Evolutionary conservation across 805 yeast genomes (phyloP).

Genomic region (Metschnikowia rubicola): DNA sequence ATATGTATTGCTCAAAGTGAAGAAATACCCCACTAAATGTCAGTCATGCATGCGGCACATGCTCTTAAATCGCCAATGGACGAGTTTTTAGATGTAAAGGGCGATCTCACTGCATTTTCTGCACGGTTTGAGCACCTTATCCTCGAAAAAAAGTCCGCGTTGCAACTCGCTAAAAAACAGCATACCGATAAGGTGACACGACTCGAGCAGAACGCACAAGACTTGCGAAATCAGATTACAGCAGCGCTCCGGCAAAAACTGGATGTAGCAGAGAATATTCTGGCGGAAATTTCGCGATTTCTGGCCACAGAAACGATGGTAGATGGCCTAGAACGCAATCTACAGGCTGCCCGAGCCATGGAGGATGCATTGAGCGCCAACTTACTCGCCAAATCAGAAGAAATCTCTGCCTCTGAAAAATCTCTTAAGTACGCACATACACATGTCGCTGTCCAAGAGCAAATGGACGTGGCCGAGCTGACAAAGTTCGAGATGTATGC

Average conservation of each 20-base stretch:
- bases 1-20: background rate
- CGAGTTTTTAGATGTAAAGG: constrained; percentile 35
- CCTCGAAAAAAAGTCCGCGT: constrained; percentile 28
- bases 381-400: constrained; percentile 30
- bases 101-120: constrained; percentile 39
- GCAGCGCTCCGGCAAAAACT: constrained; percentile 23
- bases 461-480: constrained; percentile 50
- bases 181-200: constrained; percentile 30
- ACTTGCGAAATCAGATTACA: constrained; percentile 29
- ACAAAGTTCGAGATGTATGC: constrained; percentile 48
- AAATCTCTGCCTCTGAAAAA: constrained; percentile 27
- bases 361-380: constrained; percentile 24
- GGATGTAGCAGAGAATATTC: constrained; percentile 26
- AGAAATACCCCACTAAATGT: background rate
- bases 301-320: constrained; percentile 33
- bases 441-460: constrained; percentile 41
- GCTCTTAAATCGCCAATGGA: constrained; percentile 19
- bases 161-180: constrained; percentile 33
- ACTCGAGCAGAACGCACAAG: constrained; percentile 27
- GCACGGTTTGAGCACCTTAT: constrained; percentile 34
- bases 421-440: constrained; percentile 32
- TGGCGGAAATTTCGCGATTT: constrained; percentile 21
- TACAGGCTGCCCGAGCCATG: constrained; percentile 29
- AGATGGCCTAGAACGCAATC: constrained; percentile 33
- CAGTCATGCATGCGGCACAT: background rate